Base-by-base conservation (phyloP, 2,329 filamentous ascomycete species). In the Epichloe typhina region DNA sequence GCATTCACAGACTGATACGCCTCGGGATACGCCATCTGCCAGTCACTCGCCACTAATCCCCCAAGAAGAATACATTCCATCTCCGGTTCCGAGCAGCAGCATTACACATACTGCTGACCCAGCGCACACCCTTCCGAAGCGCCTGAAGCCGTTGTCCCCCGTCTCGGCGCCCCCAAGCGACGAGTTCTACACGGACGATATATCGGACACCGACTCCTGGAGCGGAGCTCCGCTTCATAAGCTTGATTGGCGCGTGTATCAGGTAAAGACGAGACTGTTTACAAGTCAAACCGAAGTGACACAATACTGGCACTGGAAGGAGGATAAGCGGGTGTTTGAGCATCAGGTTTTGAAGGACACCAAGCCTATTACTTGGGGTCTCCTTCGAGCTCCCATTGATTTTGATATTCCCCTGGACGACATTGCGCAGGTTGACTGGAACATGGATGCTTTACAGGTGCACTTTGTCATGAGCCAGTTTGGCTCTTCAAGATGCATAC, bases 271-370 rank as follows among this genome's bases (percentile, higher is more conserved):
- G 3, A 62, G 65, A 13, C 55, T 65, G 11, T 66, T 72, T 47
- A 72, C 74, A 1, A 75, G 71, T 21, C 72, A 71, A 49, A 61
- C 65, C 2, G 57, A 66, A 12, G 71, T 75, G 5, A 77, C 73
- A 12, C 76, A 80, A 58, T 79, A 79, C 62, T 77, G 74, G 74
- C 74, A 74, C 47, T 79, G 72, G 71, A 57, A 72, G 3, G 64
- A 64, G 8, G 60, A 67, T 33, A 58, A 59, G 6, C 64, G 58
- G 17, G 57, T 66, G 13, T 74, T 79, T 49, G 72, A 79, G 63
- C 76, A 79, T 55, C 76, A 78, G 57, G 71, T 79, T 1, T 66
- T 79, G 4, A 70, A 69, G 43, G 68, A 73, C 15, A 64, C 68
- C 3, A 51, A 65, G 17, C 70, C 71, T 13, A 66, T 68, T 2